Evolutionary conservation across 75 land plant species (phyloP).

Genomic region (Sequoiadendron giganteum): DNA sequence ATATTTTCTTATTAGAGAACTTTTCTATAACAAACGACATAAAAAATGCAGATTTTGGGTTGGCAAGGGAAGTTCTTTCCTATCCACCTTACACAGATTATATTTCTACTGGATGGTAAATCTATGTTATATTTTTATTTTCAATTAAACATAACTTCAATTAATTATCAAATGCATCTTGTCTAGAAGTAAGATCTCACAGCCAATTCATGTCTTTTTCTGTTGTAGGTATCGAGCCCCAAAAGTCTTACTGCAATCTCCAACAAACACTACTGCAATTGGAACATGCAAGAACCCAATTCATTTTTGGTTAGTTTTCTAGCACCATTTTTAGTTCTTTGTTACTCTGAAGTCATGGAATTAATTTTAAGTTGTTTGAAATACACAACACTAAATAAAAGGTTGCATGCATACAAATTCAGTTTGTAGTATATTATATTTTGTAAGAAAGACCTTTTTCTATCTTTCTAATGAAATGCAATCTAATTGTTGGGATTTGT

Average conservation of each 20-base stretch:
- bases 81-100: conserved; percentile 91
- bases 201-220: neutral
- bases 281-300: conserved; percentile 30
- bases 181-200: neutral
- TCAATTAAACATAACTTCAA: neutral
- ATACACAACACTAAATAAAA: neutral
- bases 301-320: neutral
- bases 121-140: neutral
- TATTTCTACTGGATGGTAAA: conserved; percentile 96
- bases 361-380: neutral
- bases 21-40: conserved; percentile 75
- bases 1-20: conserved; percentile 51
- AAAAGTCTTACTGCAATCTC: conserved; percentile 70
- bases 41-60: conserved; percentile 95
- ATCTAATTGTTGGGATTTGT: neutral
- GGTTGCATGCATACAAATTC: neutral
- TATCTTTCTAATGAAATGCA: neutral
- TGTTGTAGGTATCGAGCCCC: conserved; percentile 87
- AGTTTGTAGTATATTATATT: neutral
- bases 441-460: neutral
- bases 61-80: conserved; percentile 86
- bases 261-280: conserved; percentile 67
- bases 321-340: neutral
- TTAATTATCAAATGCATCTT: neutral
- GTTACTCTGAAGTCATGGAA: neutral